These are phyloP conservation scores for Amorphotheca resinae DNA, from an alignment of 495 filamentous ascomycete genomes.

Conservation along the genomic window DNA sequence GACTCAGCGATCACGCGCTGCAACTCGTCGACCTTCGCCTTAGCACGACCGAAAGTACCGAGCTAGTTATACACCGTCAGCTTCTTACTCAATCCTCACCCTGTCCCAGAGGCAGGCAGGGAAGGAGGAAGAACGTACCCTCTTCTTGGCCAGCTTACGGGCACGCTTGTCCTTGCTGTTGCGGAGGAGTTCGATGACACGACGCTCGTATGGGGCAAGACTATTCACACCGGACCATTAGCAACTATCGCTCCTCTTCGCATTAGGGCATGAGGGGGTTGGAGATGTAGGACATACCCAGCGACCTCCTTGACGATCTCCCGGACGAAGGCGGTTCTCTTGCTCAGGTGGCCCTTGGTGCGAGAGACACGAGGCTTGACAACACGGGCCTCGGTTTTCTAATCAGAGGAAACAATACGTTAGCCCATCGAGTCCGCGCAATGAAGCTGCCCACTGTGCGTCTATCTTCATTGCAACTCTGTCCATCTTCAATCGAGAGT, in stretches of 20 bases:
- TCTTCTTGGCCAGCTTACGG: slow-evolving; percentile 97
- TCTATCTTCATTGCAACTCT: slow-evolving; percentile 19
- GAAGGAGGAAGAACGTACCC: slow-evolving; percentile 41
- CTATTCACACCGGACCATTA: slow-evolving; percentile 30
- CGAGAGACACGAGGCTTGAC: slow-evolving; percentile 77
- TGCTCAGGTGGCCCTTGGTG: slow-evolving; percentile 83
- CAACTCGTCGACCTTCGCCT: slow-evolving; percentile 98
- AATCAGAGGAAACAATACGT: slow-evolving; percentile 25
- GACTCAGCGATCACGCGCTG: slow-evolving; percentile 93
- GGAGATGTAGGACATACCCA: slow-evolving; percentile 56
- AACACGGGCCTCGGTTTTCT: slow-evolving; percentile 87
- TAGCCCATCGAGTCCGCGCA: slow-evolving; percentile 34
- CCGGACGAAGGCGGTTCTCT: slow-evolving; percentile 84
- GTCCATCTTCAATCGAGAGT: background rate
- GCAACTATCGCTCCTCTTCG: background rate
- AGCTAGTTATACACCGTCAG: slow-evolving; percentile 39
- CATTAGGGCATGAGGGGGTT: no score
- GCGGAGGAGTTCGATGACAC: slow-evolving; percentile 94
- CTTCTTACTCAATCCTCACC: background rate
- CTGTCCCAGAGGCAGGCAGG: background rate
- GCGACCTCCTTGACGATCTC: slow-evolving; percentile 93
- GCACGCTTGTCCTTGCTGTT: slow-evolving; percentile 99
- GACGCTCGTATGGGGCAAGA: slow-evolving; percentile 94
- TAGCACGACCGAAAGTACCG: slow-evolving; percentile 93
- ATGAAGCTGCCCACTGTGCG: background rate